Evolutionary conservation across 345 rosid species (phyloP), one percentile per base, ranked within the genome.

Genomic region (Geranium rotundifolium): DNA sequence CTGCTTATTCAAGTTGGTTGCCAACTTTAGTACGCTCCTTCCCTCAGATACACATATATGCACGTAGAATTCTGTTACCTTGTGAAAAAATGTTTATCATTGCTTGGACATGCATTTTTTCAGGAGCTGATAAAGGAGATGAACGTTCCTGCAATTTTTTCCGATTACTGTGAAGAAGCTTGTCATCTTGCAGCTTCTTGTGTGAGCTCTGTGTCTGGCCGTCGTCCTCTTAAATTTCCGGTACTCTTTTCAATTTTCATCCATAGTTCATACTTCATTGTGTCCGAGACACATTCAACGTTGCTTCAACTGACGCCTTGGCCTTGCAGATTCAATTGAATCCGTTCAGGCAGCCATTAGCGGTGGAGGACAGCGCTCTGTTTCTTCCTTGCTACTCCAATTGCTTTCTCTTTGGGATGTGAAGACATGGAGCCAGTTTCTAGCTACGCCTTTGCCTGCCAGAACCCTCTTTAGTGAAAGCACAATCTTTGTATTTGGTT

Each of bases 141-240:
- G 30, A 80, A 81, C 67, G 84, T 82, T 57, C 95, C 86, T 3
- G 92, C 95, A 0, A 75, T 93, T 54, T 88, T 90, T 73, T 71
- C 95, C 29, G 97, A 93, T 75, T 93, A 93, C 70, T 93, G 99
- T 65, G 97, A 93, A 81, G 97, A 93, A 80, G 99, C 99, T 63
- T 90, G 96, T 75, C 84, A 84, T 76, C 81, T 93, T 50, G 96
- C 92, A 18, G 83, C 83, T 61, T 56, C 68, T 73, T 83, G 92
- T 81, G 82, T 88, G 56, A 76, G 20, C 73, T 66, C 75, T 54
- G 64, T 76, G 50, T 80, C 85, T 29, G 78, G 91, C 65, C 39
- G 60, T 73, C 75, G 62, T 73, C 75, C 91, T 69, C 80, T 77
- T 30, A 62, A 75, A 52, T 20, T 81, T 78, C 90, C 92, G 63